Conservation (phyloP, 306 rosid species). For the Ammopiptanthus mongolicus region DNA sequence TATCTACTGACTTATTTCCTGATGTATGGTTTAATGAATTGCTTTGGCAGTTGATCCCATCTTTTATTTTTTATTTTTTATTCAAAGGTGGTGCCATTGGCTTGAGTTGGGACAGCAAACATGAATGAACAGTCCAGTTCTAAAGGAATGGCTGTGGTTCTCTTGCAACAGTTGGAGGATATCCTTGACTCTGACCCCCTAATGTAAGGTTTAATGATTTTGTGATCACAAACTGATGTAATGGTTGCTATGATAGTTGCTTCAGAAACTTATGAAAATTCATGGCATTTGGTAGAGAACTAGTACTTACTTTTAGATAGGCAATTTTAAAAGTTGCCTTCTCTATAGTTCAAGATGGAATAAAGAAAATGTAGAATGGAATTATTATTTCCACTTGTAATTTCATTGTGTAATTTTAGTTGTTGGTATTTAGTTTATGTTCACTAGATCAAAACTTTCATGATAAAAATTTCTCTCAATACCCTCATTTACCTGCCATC, state of each 20-base stretch:
- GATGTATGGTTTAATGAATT: neutral
- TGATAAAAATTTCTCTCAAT: neutral
- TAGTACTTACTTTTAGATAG: neutral
- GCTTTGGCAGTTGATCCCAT: neutral
- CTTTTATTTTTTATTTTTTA: neutral
- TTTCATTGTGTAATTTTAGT: neutral
- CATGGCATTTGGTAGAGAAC: neutral
- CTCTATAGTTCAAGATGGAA: neutral
- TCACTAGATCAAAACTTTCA: neutral
- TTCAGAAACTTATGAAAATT: neutral
- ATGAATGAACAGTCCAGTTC: slow-evolving; percentile 35
- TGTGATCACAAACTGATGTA: neutral
- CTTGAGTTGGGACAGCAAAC: neutral
- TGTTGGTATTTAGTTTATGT: neutral
- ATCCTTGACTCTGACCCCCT: slow-evolving; percentile 62
- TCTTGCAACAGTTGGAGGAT: slow-evolving; percentile 59
- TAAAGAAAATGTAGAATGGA: neutral
- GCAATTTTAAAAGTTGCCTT: neutral
- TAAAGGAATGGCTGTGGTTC: slow-evolving; percentile 26
- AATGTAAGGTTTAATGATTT: slow-evolving; percentile 49
- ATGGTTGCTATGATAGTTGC: neutral
- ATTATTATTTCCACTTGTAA: neutral
- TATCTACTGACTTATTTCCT: neutral
- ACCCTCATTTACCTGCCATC: neutral
- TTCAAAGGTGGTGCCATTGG: neutral